These are phyloP conservation scores for Cicer yamashitae DNA, from an alignment of 306 rosid genomes.

Conservation along the genomic window DNA sequence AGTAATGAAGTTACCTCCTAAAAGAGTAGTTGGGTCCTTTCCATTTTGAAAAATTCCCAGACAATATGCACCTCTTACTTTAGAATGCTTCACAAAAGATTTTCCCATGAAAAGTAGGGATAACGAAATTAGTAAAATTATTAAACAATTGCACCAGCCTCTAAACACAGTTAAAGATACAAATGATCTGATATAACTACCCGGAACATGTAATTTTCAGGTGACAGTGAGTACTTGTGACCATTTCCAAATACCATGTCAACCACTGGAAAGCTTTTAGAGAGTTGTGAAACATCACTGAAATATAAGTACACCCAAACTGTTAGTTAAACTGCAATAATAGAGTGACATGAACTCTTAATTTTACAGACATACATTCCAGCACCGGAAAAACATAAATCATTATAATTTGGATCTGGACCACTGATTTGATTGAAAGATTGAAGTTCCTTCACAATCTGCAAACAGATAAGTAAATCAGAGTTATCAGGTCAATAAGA, in stretches of 20 bases:
- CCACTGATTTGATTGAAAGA: conserved; percentile 70
- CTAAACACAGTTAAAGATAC: conserved; percentile 35
- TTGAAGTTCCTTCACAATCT: conserved; percentile 78
- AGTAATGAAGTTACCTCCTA: conserved; percentile 71
- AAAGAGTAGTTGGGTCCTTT: conserved; percentile 90
- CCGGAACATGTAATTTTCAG: conserved; percentile 93
- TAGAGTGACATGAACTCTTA: conserved; percentile 23
- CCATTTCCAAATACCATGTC: conserved; percentile 90
- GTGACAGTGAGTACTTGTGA: conserved; percentile 72
- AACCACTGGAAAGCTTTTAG: conserved; percentile 77
- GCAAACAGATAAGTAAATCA: conserved; percentile 45
- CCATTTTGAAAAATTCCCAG: conserved; percentile 88
- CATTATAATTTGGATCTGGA: conserved; percentile 90
- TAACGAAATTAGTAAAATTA: conserved; percentile 28
- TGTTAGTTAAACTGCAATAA: conserved; percentile 41
- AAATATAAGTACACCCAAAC: conserved; percentile 42
- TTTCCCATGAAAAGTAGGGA: conserved; percentile 43
- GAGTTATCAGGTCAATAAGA: conserved; percentile 2
- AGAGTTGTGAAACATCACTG: conserved; percentile 72
- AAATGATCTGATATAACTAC: conserved; percentile 51
- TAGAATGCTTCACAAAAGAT: conserved; percentile 76
- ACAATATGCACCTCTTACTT: conserved; percentile 89
- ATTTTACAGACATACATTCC: conserved; percentile 65
- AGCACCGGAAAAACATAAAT: conserved; percentile 85
- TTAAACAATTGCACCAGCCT: conserved; percentile 40